Percentiles rank a stretch among this genome's conserved stretches.
These are phyloP conservation scores for Aspergillus funiculosus DNA, from an alignment of 495 filamentous ascomycete species.

Conservation along the genomic window DNA sequence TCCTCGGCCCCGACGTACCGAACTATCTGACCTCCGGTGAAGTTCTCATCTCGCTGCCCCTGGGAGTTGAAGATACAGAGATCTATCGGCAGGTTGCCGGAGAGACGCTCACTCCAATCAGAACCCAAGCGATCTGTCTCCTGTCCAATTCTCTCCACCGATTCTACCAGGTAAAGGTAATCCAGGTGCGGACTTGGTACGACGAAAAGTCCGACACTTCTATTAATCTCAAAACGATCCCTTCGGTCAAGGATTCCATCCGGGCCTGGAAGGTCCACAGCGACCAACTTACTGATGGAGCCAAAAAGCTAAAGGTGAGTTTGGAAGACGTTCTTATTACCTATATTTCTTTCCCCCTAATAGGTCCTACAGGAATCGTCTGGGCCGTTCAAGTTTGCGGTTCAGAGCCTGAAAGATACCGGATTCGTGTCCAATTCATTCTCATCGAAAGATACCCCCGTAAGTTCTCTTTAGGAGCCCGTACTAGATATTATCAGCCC, in stretches of 20 bases:
- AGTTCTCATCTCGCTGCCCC: conserved; percentile 65
- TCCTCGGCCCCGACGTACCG: conserved; percentile 72
- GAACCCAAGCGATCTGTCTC: conserved; percentile 68
- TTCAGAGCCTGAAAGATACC: conserved; percentile 53
- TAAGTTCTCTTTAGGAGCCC: conserved; percentile 16
- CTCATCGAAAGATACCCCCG: conserved; percentile 30
- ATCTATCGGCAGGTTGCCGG: conserved; percentile 77
- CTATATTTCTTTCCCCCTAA: too few species aligned
- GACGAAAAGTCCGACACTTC: conserved; percentile 59
- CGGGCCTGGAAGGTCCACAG: conserved; percentile 68
- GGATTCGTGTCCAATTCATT: conserved; percentile 65
- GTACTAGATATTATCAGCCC: neutral
- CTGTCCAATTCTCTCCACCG: conserved; percentile 72
- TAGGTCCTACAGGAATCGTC: conserved; percentile 17
- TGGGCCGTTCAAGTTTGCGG: conserved; percentile 42
- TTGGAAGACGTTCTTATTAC: too few species aligned
- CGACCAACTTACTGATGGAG: conserved; percentile 39
- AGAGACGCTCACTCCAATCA: conserved; percentile 61
- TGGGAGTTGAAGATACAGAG: conserved; percentile 73
- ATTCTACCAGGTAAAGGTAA: conserved; percentile 69
- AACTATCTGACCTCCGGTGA: conserved; percentile 75
- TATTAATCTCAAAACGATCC: conserved; percentile 59
- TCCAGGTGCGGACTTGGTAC: conserved; percentile 80
- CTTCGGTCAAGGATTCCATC: conserved; percentile 55
- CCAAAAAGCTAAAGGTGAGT: conserved; percentile 37